Base-by-base conservation (phyloP, 352 stramenopile genomes). In the Globisporangium paroecandrum region DNA sequence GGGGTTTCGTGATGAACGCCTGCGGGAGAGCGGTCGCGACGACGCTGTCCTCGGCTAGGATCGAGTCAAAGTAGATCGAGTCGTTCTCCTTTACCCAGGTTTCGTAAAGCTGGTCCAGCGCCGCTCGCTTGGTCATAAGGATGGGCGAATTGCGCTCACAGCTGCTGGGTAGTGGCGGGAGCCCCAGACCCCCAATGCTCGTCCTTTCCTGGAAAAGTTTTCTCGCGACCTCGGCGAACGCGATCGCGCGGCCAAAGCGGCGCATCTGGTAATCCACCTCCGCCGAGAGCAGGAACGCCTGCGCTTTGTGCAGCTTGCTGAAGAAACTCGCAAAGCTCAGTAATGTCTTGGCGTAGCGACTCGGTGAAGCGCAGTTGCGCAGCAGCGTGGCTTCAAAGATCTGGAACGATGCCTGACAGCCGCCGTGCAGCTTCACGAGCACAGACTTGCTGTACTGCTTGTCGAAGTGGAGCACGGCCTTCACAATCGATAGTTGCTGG, bases 401-500 rank as follows among this genome's bases (percentile, higher is more conserved):
- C 54, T 79, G 62, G 49, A 69, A 81, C 7, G 68, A 54, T 6
- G 68, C 58, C 34, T 70, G 72, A 15, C 66, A 75, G n/a, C 65
- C 54, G 3, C 71, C 46, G 55, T 84, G 77, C 18, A 84, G 75
- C 58, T 81, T 84, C 24, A 79, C 66, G 5, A 83, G 64, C 32
- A 78, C 66, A 0, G 68, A 69, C 34, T 70, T 66, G 46, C 65
- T 77, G 64, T 73, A 81, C 2, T 65, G 64, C 25, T 65, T 69
- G n/a, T 77, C 69, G 15, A 66, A 69, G 63, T 75, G 65, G 5
- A 82, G 51, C 1, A 72, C 61, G 1, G 75, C 73, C 24, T 77
- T 79, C 29, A 81, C 69, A 46, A 84, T 77, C 8, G 77, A 75
- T 15, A 84, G 66, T 25, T 84, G 77, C 22, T 84, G 75, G 0